Evolutionary conservation across 1,284 basidiomycete genomes (phyloP).

Genomic region (Melampsora occidentalis): DNA sequence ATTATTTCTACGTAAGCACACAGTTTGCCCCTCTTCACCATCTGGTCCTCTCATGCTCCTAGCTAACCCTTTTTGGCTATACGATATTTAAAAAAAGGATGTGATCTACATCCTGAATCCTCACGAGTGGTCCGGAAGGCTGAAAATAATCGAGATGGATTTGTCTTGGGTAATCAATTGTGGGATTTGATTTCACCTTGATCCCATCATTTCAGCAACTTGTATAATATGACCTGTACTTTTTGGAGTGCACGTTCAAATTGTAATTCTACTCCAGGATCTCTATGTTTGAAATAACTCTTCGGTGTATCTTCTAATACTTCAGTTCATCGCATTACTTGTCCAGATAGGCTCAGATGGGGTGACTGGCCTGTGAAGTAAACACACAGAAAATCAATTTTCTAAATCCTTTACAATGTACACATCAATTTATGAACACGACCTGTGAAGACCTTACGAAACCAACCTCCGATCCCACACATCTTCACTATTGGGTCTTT

Average conservation of each 20-base stretch:
- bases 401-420: not conserved
- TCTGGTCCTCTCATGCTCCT: not conserved
- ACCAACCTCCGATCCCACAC: constrained; percentile 36
- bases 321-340: not conserved
- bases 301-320: not conserved
- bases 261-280: too few relatives aligned
- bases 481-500: constrained; percentile 35
- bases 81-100: constrained; percentile 18
- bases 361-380: not conserved
- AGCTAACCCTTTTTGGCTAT: constrained; percentile 8
- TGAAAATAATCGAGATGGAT: constrained; percentile 31
- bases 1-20: constrained; percentile 29
- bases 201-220: not conserved
- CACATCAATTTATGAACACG: not conserved
- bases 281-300: too few relatives aligned
- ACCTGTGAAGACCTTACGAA: not conserved
- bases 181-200: constrained; percentile 31
- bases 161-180: constrained; percentile 23
- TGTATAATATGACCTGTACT: not conserved
- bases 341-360: not conserved
- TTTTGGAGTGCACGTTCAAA: not conserved
- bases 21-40: not conserved
- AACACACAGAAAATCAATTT: not conserved
- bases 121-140: constrained; percentile 29
- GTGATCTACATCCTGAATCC: constrained; percentile 24